Evolutionary conservation across 2,329 filamentous ascomycete genomes (phyloP).

Genomic region (Cyclaneusma minus): DNA sequence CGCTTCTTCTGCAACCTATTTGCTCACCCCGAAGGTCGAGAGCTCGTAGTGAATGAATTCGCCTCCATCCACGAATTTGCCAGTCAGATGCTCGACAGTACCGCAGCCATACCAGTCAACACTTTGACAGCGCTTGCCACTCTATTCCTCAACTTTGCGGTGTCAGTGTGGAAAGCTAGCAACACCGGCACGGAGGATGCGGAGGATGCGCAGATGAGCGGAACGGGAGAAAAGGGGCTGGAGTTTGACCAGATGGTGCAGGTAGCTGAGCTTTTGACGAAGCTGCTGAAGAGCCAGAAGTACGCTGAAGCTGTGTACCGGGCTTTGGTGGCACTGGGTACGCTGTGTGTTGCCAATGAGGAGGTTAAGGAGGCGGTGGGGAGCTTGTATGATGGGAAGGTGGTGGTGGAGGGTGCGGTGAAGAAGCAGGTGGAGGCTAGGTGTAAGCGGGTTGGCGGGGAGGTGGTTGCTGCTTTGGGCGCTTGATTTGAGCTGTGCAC

Average conservation of each 20-base stretch:
- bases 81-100: conserved; percentile 67
- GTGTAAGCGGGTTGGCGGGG: conserved; percentile 40
- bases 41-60: conserved; percentile 40
- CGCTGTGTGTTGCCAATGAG: conserved; percentile 43
- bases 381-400: conserved; percentile 36
- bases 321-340: conserved; percentile 69
- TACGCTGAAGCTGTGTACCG: conserved; percentile 79
- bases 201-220: conserved; percentile 15
- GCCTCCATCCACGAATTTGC: conserved; percentile 42
- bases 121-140: conserved; percentile 11
- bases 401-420: conserved; percentile 29
- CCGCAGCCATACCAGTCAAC: conserved; percentile 62
- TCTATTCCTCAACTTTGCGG: conserved; percentile 4
- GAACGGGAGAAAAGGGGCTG: conserved; percentile 26
- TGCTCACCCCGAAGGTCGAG: conserved; percentile 54
- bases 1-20: conserved; percentile 78
- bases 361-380: conserved; percentile 39
- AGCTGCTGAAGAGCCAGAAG: conserved; percentile 46
- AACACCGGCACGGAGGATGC: too few species aligned
- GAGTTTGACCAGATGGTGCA: conserved; percentile 26
- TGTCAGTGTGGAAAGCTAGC: neutral
- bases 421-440: conserved; percentile 41
- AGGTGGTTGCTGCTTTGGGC: too few species aligned
- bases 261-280: conserved; percentile 42
- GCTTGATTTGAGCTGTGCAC: too few species aligned